phyloP scores from a whole-genome alignment of 768 basidiomycete genomes.

The Boletus sp. region DNA sequence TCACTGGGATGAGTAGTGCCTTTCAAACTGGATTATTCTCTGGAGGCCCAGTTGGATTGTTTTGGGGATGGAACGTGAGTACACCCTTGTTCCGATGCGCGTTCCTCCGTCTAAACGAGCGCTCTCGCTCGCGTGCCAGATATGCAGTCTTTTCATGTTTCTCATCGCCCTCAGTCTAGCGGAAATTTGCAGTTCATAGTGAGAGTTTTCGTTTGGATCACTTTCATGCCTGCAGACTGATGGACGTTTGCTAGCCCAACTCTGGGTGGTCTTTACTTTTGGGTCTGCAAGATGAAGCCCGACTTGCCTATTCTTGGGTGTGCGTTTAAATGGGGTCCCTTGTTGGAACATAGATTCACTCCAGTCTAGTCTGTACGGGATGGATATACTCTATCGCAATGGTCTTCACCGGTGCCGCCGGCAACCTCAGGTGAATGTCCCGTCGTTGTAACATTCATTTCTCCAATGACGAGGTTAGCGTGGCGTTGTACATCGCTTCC shows the following conservation, averaged over 20 bases:
- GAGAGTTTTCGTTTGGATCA: slow-evolving; percentile 15
- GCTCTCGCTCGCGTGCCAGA: slow-evolving; percentile 26
- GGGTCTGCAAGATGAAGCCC: slow-evolving; percentile 62
- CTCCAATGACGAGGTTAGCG: slow-evolving; percentile 27
- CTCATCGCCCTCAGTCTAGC: slow-evolving; percentile 55
- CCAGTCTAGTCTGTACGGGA: slow-evolving; percentile 42
- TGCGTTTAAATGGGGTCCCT: slow-evolving; percentile 26
- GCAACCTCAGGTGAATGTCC: slow-evolving; percentile 46
- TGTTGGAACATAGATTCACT: background rate
- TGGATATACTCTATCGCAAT: slow-evolving; percentile 62
- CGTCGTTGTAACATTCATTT: background rate
- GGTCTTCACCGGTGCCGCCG: slow-evolving; percentile 59
- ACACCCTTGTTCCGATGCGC: background rate
- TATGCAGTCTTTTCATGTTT: slow-evolving; percentile 59
- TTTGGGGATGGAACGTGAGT: slow-evolving; percentile 64
- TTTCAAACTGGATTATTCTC: slow-evolving; percentile 60
- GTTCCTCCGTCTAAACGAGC: background rate
- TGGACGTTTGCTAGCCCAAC: slow-evolving; percentile 40
- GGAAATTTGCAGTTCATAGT: slow-evolving; percentile 61
- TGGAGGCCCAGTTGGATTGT: slow-evolving; percentile 55
- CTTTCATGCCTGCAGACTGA: background rate
- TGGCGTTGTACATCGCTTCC: slow-evolving; percentile 55
- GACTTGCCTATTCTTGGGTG: slow-evolving; percentile 52
- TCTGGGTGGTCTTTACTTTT: slow-evolving; percentile 61
- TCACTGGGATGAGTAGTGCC: slow-evolving; percentile 60